Base-by-base conservation (phyloP, 75 land plant genomes). In the Chamaecyparis obtusa region DNA sequence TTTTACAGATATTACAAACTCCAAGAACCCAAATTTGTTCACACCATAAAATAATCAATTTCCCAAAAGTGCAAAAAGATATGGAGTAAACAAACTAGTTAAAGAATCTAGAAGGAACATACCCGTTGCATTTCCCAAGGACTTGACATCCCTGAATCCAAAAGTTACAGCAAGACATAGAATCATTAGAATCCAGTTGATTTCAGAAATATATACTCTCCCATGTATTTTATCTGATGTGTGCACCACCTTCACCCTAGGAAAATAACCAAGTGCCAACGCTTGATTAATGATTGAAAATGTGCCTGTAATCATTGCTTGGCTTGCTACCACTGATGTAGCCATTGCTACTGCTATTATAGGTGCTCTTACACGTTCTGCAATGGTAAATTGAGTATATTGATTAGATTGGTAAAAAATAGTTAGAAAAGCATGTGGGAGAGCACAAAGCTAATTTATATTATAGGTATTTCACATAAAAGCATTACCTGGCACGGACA, bases 271-370 rank as follows among this genome's bases (percentile, higher is more conserved):
- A 39, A 96, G 85, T 30, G 96, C 84, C 60, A 91, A 86, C 83
- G 94, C 93, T 77, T 96, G 97, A 27, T 96, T 96, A 55, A 96
- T 91, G 87, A 95, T 95, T 13, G 97, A 96, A 83, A 96, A 96
- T 24, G 97, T 96, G 27, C 95, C 97, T 37, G 96, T 95, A 36
- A 95, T 95, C 77, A 95, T 94, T 6, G 96, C 96, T 87, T 95
- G 97, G 90, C 96, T 95, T 86, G 96, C 97, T 10, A 93, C 97
- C 54, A 92, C 92, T 13, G 97, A 92, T 36, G 97, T 96, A 69
- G 92, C 92, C 55, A 94, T 91, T 21, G 97, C 97, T 84, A 96
- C 88, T 21, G 89, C 90, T 55, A 95, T 87, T 41, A 96, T 96
- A 15, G 96, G 96, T 92, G 85, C 84, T 55, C 86, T 86, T 17